Evolutionary conservation across 768 basidiomycete species (phyloP).

Genomic region (Lentinus tigrinus): DNA sequence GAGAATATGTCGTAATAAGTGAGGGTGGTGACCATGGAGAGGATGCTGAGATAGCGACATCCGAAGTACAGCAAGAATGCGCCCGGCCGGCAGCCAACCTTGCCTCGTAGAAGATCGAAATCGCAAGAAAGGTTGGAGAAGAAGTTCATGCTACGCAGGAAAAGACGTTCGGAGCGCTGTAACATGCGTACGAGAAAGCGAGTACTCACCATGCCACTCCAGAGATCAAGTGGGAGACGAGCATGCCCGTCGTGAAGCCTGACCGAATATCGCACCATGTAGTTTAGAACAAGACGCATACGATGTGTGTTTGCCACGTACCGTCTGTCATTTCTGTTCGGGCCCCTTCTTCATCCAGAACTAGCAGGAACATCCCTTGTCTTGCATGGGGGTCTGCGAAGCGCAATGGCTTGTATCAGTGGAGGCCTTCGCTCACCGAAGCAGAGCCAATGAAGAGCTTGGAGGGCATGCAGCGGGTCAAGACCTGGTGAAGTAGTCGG

Average conservation of each 20-base stretch:
- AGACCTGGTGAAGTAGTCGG: too few species aligned
- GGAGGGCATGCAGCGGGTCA: too few species aligned
- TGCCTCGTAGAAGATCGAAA: neutral
- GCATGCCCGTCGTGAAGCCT: neutral
- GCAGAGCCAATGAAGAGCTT: too few species aligned
- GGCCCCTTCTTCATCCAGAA: too few species aligned
- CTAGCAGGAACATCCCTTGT: too few species aligned
- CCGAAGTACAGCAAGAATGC: conserved; percentile 4
- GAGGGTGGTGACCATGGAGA: neutral
- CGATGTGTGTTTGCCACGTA: neutral
- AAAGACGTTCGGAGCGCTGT: neutral
- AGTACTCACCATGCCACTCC: conserved; percentile 8
- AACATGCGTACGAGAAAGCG: neutral
- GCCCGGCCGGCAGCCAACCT: conserved; percentile 2
- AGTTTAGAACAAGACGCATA: neutral
- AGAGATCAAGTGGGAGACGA: conserved; percentile 1
- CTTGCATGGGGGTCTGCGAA: too few species aligned
- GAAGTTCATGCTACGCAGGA: conserved; percentile 2
- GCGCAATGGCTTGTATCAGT: too few species aligned
- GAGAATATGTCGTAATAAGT: conserved; percentile 1
- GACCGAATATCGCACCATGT: neutral
- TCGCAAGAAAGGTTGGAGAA: conserved; percentile 2
- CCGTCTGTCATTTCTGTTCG: neutral
- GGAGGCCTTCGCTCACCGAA: too few species aligned
- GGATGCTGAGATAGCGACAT: conserved; percentile 7